Base-by-base conservation (phyloP, 1,139 yeast species). In the Blastobotrys aristatus region DNA sequence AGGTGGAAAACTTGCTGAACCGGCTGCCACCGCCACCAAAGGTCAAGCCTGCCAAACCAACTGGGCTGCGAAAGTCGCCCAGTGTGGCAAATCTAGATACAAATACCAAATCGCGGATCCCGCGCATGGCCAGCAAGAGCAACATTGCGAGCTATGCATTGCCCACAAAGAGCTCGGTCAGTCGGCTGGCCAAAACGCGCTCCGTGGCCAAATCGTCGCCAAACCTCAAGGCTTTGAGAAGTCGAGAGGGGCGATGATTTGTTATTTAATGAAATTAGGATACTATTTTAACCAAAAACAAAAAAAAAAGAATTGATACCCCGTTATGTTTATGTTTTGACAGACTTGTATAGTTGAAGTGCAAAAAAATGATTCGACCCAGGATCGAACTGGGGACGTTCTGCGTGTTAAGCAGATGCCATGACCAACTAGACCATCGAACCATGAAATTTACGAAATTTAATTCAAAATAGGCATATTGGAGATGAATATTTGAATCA, bases 351-450 rank as follows among this genome's bases (percentile, higher is more conserved):
- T n/a, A n/a, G 27, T 5, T 24, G 27, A 26, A 26, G 13, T 24
- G n/a, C 21, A 46, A 54, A 53, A 50, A 53, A 41, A 62, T 88
- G 96, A 85, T 84, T 85, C 80, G 84, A 88, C 96, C 96, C 96
- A 87, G 96, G 96, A 84, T 88, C 95, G 96, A 88, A 88, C 96
- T 86, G 96, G 96, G 96, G 96, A 88, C 96, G 90, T 86, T 84
- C 90, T 84, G 95, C 95, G 95, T 87, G 96, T 87, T 86, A 87
- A 85, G 95, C 95, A 86, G 90, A 84, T 84, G 95, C 94, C 95
- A 86, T 87, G 79, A 87, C 95, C 95, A 72, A 86, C 95, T 87
- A 87, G 95, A 87, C 95, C 95, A 87, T 87, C 81, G 75, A 75
- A 76, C 80, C 80, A 3, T 32, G 33, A 13, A n/a, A n/a, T n/a